phyloP scores from a whole-genome alignment of 768 basidiomycete genomes.

The Boletales sp. region DNA sequence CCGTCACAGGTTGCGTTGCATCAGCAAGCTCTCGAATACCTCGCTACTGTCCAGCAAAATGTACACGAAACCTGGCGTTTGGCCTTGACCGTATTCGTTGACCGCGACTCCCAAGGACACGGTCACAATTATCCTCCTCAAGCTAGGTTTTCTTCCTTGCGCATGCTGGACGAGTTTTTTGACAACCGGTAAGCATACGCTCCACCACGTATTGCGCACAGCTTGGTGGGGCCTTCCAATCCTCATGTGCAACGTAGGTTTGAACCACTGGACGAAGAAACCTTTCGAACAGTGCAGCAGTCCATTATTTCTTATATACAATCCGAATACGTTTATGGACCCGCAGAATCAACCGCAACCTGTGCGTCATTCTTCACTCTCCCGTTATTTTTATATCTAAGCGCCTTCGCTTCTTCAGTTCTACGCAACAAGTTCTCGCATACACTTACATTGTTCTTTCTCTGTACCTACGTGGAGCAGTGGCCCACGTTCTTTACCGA shows the following conservation, averaged over 20 bases:
- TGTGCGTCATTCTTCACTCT: slow-evolving; percentile 55
- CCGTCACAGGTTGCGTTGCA: slow-evolving; percentile 67
- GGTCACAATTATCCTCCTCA: slow-evolving; percentile 62
- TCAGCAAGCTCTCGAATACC: slow-evolving; percentile 83
- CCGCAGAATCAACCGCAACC: slow-evolving; percentile 74
- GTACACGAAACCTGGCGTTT: slow-evolving; percentile 76
- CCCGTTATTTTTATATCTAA: slow-evolving; percentile 1
- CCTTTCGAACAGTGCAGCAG: slow-evolving; percentile 70
- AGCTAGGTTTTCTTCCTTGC: slow-evolving; percentile 76
- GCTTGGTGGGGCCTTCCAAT: not conserved
- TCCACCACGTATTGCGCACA: not conserved
- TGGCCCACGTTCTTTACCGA: slow-evolving; percentile 85
- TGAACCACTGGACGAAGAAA: slow-evolving; percentile 64
- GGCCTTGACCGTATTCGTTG: slow-evolving; percentile 71
- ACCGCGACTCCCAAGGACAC: slow-evolving; percentile 53
- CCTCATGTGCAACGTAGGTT: slow-evolving; percentile 39
- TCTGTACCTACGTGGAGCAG: slow-evolving; percentile 80
- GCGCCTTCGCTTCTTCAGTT: slow-evolving; percentile 42
- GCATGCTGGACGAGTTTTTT: slow-evolving; percentile 78
- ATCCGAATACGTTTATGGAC: slow-evolving; percentile 82
- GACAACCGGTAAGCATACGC: slow-evolving; percentile 68
- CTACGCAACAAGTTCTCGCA: slow-evolving; percentile 95
- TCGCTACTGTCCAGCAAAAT: slow-evolving; percentile 74
- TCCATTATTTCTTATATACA: slow-evolving; percentile 79
- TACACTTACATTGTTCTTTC: slow-evolving; percentile 84